Conservation (phyloP, 2,329 filamentous ascomycete species). For the Tolypocladium tropicale region DNA sequence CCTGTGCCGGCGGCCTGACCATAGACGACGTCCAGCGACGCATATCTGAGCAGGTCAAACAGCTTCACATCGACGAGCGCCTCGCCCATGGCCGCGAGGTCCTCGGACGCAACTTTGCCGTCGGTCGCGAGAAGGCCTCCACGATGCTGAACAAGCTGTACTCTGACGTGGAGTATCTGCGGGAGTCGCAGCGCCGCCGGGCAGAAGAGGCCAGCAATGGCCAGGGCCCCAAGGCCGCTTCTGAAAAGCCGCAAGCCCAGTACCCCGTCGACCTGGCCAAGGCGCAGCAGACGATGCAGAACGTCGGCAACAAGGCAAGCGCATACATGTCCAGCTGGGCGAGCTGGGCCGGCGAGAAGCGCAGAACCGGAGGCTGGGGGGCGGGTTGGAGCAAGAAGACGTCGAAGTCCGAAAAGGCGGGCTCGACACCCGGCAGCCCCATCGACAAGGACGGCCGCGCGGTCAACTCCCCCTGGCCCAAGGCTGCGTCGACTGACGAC, state of each 20-base stretch:
- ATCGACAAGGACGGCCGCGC: slow-evolving; percentile 28
- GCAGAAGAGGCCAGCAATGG: slow-evolving; percentile 24
- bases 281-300: slow-evolving; percentile 33
- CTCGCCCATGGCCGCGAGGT: slow-evolving; percentile 76
- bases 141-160: slow-evolving; percentile 82
- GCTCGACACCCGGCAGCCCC: slow-evolving; percentile 22
- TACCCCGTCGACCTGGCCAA: slow-evolving; percentile 23
- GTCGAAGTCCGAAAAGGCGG: slow-evolving; percentile 19
- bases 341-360: slow-evolving; percentile 64
- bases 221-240: slow-evolving; percentile 2
- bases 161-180: slow-evolving; percentile 67
- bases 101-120: slow-evolving; percentile 79
- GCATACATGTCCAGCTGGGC: slow-evolving; percentile 62
- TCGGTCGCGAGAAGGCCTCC: slow-evolving; percentile 78
- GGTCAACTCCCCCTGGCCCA: slow-evolving; percentile 18
- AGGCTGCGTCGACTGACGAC: slow-evolving; percentile 18
- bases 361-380: slow-evolving; percentile 43
- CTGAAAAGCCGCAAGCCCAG: slow-evolving; percentile 3
- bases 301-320: slow-evolving; percentile 45
- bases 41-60: slow-evolving; percentile 83
- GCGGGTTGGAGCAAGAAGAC: slow-evolving; percentile 27
- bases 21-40: slow-evolving; percentile 92
- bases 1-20: slow-evolving; percentile 82
- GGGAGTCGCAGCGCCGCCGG: slow-evolving; percentile 33
- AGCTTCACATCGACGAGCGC: slow-evolving; percentile 86